Evolutionary conservation across 2,329 filamentous ascomycete species (phyloP).

Genomic region (Drechmeria coniospora): DNA sequence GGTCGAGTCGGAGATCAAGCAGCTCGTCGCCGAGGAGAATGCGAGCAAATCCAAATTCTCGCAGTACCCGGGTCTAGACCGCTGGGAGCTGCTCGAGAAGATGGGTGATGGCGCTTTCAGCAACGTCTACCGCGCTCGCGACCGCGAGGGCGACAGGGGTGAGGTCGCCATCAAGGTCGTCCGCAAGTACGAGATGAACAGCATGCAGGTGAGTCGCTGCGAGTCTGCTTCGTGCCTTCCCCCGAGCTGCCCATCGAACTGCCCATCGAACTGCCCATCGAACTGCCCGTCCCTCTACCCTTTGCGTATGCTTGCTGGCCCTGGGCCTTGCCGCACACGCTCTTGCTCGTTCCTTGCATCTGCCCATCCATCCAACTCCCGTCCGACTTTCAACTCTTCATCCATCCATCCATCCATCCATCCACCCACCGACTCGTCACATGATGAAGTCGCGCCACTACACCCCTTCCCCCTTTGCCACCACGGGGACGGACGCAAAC

Average conservation of each 20-base stretch:
- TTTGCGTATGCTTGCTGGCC: conserved; percentile 7
- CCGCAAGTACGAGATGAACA: conserved; percentile 98
- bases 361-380: no score
- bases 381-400: no score
- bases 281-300: conserved; percentile 2
- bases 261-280: no score
- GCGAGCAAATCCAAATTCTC: conserved; percentile 76
- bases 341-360: conserved; percentile 11
- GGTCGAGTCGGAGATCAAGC: conserved; percentile 59
- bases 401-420: conserved; percentile 28
- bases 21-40: conserved; percentile 83
- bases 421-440: no score
- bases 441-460: no score
- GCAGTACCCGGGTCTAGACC: conserved; percentile 28
- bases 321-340: neutral
- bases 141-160: conserved; percentile 51
- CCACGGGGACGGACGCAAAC: conserved; percentile 20
- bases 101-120: conserved; percentile 99
- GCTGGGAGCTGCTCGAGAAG: conserved; percentile 82
- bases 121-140: conserved; percentile 86
- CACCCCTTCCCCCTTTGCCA: no score
- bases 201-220: conserved; percentile 73
- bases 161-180: conserved; percentile 98
- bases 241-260: conserved; percentile 8
- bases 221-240: conserved; percentile 8